Percentiles rank a stretch among this genome's conserved stretches.
Conservation (phyloP, 169 alveolate species). For the Condylostoma magnum region DNA sequence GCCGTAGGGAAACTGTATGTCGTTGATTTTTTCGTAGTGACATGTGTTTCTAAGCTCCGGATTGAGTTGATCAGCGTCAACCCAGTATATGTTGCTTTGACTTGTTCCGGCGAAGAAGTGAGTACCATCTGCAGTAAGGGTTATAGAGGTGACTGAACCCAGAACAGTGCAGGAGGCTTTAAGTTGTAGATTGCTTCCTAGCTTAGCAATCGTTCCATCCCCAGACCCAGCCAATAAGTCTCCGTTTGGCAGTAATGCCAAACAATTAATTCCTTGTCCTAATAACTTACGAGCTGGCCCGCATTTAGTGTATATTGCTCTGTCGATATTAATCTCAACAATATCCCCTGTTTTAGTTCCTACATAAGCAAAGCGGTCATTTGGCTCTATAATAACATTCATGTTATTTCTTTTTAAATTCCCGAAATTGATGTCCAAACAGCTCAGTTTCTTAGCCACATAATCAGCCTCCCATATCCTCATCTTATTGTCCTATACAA, state of each 20-base stretch:
- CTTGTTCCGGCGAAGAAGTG: constrained; percentile 87
- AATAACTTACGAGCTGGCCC: constrained; percentile 83
- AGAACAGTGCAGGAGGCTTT: constrained; percentile 71
- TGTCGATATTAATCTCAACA: constrained; percentile 64
- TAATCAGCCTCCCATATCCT: constrained; percentile 64
- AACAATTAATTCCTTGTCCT: constrained; percentile 82
- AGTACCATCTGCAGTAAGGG: constrained; percentile 84
- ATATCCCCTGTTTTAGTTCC: constrained; percentile 92
- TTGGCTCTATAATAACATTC: constrained; percentile 71
- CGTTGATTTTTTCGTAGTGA: constrained; percentile 86
- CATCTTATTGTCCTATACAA: constrained; percentile 84
- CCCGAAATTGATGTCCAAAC: constrained; percentile 75
- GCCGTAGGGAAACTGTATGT: constrained; percentile 77
- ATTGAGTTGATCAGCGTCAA: constrained; percentile 82
- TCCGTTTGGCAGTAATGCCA: constrained; percentile 80
- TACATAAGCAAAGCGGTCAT: constrained; percentile 80
- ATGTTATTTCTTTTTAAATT: constrained; percentile 75
- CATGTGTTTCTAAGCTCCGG: constrained; percentile 89
- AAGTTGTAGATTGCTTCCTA: constrained; percentile 64
- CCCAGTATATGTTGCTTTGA: constrained; percentile 88
- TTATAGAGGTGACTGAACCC: constrained; percentile 88
- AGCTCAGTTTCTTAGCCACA: constrained; percentile 53
- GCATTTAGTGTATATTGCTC: constrained; percentile 70
- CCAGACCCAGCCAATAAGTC: constrained; percentile 91
- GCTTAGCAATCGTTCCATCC: constrained; percentile 86